These are phyloP conservation scores for Cutaneotrichosporon sp. DNA, from an alignment of 1,284 basidiomycete genomes.

Conservation along the genomic window DNA sequence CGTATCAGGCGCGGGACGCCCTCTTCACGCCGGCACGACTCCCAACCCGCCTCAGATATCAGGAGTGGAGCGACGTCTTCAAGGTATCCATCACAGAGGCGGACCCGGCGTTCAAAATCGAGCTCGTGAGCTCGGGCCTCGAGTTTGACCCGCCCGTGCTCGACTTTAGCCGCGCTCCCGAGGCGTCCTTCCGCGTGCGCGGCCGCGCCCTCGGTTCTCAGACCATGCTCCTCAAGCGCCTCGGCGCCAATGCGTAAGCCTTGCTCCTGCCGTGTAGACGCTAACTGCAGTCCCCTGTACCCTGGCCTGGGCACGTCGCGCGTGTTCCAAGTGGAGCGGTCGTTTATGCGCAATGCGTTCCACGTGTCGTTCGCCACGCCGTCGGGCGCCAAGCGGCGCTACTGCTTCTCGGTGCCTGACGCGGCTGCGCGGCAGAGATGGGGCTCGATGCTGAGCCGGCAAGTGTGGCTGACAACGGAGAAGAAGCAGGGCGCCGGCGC, in stretches of 20 bases:
- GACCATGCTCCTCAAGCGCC: conserved; percentile 70
- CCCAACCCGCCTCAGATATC: conserved; percentile 72
- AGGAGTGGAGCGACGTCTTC: conserved; percentile 76
- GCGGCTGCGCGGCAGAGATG: conserved; percentile 67
- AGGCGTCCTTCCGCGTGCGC: conserved; percentile 80
- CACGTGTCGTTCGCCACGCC: conserved; percentile 77
- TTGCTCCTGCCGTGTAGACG: background rate
- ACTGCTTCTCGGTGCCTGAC: conserved; percentile 87
- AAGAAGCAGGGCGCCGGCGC: conserved; percentile 50
- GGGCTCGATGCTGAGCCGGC: conserved; percentile 62
- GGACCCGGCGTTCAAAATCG: conserved; percentile 71
- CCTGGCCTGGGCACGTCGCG: conserved; percentile 68
- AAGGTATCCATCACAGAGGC: conserved; percentile 72
- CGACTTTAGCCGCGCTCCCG: conserved; percentile 65
- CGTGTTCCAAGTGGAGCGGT: conserved; percentile 72
- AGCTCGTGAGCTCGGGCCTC: conserved; percentile 76
- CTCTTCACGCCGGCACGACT: conserved; percentile 63
- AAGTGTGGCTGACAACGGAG: conserved; percentile 65
- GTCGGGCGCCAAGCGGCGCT: conserved; percentile 64
- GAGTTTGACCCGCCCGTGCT: conserved; percentile 76
- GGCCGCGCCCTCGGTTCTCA: conserved; percentile 74
- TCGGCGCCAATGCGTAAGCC: conserved; percentile 67
- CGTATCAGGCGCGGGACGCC: conserved; percentile 46
- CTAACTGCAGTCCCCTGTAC: conserved; percentile 56
- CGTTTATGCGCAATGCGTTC: conserved; percentile 91